Conservation (phyloP, 2,329 filamentous ascomycete species). For the Aureobasidium subglaciale region DNA sequence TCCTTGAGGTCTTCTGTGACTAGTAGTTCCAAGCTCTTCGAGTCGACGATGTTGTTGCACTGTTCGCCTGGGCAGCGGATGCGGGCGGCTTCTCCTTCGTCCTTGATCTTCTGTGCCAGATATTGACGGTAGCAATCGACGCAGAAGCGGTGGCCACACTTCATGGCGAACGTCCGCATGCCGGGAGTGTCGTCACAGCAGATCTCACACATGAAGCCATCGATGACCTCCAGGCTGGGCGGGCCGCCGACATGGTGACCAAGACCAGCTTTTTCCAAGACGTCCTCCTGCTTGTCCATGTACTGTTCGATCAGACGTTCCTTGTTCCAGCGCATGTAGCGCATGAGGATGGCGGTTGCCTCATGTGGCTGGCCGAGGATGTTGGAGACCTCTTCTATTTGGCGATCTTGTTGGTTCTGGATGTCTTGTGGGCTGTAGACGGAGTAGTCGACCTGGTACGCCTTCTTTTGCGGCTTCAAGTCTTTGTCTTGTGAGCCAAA, state of each 20-base stretch:
- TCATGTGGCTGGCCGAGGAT: slow-evolving; percentile 86
- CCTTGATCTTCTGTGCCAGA: slow-evolving; percentile 82
- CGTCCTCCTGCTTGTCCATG: slow-evolving; percentile 77
- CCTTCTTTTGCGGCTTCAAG: slow-evolving; percentile 62
- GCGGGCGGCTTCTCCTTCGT: slow-evolving; percentile 88
- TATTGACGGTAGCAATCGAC: slow-evolving; percentile 90
- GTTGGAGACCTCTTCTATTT: slow-evolving; percentile 84
- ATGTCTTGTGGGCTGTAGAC: slow-evolving; percentile 77
- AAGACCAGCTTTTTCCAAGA: slow-evolving; percentile 78
- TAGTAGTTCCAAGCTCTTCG: slow-evolving; percentile 75
- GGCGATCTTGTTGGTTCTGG: slow-evolving; percentile 72
- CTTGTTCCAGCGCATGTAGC: slow-evolving; percentile 92
- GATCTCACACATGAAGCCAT: slow-evolving; percentile 85
- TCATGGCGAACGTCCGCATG: slow-evolving; percentile 83
- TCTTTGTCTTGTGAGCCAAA: slow-evolving; percentile 63
- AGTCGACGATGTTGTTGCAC: slow-evolving; percentile 86
- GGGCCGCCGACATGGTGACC: slow-evolving; percentile 55
- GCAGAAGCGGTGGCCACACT: slow-evolving; percentile 90
- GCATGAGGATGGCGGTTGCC: slow-evolving; percentile 80
- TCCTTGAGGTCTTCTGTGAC: slow-evolving; percentile 50
- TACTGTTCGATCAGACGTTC: slow-evolving; percentile 91
- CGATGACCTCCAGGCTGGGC: slow-evolving; percentile 62
- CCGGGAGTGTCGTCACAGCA: slow-evolving; percentile 83
- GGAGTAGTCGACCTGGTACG: slow-evolving; percentile 79
- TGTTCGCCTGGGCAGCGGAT: slow-evolving; percentile 88